Evolutionary conservation across 2,329 filamentous ascomycete species (phyloP).

Genomic region (Endothia cerciana): DNA sequence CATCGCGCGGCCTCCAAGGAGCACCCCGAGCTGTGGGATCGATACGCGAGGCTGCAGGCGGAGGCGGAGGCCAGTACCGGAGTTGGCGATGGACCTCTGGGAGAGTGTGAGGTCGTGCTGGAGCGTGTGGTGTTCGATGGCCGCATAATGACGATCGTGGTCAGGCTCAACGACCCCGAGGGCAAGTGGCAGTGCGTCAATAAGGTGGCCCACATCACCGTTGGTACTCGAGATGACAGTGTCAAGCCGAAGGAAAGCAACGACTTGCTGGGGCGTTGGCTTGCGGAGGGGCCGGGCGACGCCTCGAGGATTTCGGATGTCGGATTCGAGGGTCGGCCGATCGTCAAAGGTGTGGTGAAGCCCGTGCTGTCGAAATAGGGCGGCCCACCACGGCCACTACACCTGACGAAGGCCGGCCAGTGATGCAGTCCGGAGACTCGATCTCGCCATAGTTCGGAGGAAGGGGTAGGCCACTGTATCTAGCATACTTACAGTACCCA

Average conservation of each 20-base stretch:
- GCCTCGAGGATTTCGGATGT: slow-evolving; percentile 53
- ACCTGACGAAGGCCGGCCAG: background rate
- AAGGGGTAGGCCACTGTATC: background rate
- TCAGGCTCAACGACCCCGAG: slow-evolving; percentile 65
- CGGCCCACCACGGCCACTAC: background rate
- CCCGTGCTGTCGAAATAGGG: slow-evolving; percentile 54
- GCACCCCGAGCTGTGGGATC: slow-evolving; percentile 74
- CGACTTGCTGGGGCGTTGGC: slow-evolving; percentile 75
- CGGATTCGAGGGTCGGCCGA: slow-evolving; percentile 53
- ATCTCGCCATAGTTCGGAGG: background rate
- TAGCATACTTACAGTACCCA: background rate
- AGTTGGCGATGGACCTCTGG: slow-evolving; percentile 57
- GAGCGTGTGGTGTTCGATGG: slow-evolving; percentile 81
- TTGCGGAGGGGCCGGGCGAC: slow-evolving; percentile 56
- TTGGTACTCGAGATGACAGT: slow-evolving; percentile 74
- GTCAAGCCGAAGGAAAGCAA: slow-evolving; percentile 97
- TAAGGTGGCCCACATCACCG: slow-evolving; percentile 80
- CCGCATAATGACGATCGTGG: slow-evolving; percentile 89
- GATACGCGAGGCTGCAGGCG: slow-evolving; percentile 65
- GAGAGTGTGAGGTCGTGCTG: slow-evolving; percentile 65
- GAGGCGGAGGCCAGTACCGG: slow-evolving; percentile 42
- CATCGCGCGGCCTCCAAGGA: slow-evolving; percentile 70
- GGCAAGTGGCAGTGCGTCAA: slow-evolving; percentile 73
- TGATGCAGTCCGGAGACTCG: background rate
- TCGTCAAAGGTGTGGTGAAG: slow-evolving; percentile 51